phyloP scores from a whole-genome alignment of 2,329 filamentous ascomycete species.

The Aspergillus sp. region DNA sequence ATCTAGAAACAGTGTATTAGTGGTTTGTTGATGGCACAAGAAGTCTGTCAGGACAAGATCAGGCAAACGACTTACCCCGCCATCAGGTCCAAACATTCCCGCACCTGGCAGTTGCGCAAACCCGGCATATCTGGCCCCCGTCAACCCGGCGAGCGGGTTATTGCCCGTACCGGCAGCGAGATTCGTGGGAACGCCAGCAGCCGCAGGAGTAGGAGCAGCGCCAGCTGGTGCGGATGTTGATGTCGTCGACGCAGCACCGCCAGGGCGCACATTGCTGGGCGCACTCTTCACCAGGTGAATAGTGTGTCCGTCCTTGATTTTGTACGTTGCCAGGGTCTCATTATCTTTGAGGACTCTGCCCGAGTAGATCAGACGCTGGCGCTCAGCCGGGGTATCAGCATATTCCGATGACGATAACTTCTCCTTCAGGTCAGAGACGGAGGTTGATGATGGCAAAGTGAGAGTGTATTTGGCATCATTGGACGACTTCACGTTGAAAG shows the following conservation, averaged over 20 bases:
- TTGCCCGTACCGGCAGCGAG: slow-evolving; percentile 63
- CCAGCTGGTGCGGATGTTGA: slow-evolving; percentile 38
- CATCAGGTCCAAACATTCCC: slow-evolving; percentile 89
- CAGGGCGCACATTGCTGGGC: slow-evolving; percentile 73
- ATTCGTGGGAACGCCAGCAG: slow-evolving; percentile 50
- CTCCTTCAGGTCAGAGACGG: slow-evolving; percentile 82
- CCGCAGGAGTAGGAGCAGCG: slow-evolving; percentile 31
- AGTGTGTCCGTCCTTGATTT: slow-evolving; percentile 94
- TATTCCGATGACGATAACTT: slow-evolving; percentile 80
- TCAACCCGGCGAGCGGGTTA: slow-evolving; percentile 86
- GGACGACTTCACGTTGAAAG: slow-evolving; percentile 98
- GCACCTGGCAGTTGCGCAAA: slow-evolving; percentile 84
- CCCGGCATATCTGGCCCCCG: slow-evolving; percentile 89
- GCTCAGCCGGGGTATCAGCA: slow-evolving; percentile 82
- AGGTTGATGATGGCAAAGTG: slow-evolving; percentile 74
- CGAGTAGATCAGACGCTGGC: slow-evolving; percentile 95
- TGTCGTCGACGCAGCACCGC: slow-evolving; percentile 53
- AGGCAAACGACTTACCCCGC: slow-evolving; percentile 69
- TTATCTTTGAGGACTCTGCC: slow-evolving; percentile 95
- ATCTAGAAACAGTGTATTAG: slow-evolving; percentile 60
- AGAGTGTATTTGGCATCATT: slow-evolving; percentile 81
- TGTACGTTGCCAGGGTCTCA: slow-evolving; percentile 80
- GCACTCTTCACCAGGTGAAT: slow-evolving; percentile 97
- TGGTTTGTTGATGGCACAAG: not conserved
- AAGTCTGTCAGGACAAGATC: not conserved